phyloP scores from a whole-genome alignment of 2,329 filamentous ascomycete species.

The Arthrinium phaeospermum region DNA sequence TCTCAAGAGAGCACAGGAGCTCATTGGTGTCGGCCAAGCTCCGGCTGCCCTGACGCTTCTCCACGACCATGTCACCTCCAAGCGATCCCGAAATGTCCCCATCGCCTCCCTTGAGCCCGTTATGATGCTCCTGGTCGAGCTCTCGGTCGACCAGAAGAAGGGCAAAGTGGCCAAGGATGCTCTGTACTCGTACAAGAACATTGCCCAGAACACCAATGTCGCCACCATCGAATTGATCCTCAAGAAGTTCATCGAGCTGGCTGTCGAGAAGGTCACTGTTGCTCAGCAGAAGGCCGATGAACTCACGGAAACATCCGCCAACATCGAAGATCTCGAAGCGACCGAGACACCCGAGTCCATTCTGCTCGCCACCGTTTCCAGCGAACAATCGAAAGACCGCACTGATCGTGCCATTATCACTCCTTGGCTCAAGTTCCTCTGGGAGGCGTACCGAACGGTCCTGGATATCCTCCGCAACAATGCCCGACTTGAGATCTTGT shows the following conservation, averaged over 20 bases:
- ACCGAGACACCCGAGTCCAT: constrained; percentile 98
- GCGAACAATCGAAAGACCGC: constrained; percentile 95
- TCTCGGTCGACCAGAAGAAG: constrained; percentile 96
- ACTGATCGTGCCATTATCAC: constrained; percentile 98
- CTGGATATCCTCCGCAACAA: constrained; percentile 99
- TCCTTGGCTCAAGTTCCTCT: constrained; percentile 98
- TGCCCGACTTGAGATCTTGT: constrained; percentile 94
- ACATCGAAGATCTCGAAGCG: constrained; percentile 93
- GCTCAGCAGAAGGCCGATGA: constrained; percentile 96
- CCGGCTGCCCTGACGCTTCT: constrained; percentile 91
- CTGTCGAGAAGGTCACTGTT: constrained; percentile 93
- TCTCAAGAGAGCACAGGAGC: constrained; percentile 96
- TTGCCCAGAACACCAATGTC: constrained; percentile 98
- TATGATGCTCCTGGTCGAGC: constrained; percentile 96
- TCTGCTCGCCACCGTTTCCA: constrained; percentile 94
- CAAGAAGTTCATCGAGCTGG: constrained; percentile 97
- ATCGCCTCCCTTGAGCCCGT: constrained; percentile 97
- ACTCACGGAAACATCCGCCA: constrained; percentile 78
- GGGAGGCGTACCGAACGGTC: constrained; percentile 98
- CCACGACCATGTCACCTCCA: constrained; percentile 99
- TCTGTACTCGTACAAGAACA: constrained; percentile 99
- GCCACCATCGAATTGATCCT: constrained; percentile 97
- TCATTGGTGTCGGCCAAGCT: constrained; percentile 95
- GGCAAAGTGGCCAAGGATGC: constrained; percentile 99
- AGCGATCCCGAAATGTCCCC: constrained; percentile 95